These are phyloP conservation scores for Phyllosticta citribraziliensis DNA, from an alignment of 2,329 filamentous ascomycete species.

Conservation along the genomic window DNA sequence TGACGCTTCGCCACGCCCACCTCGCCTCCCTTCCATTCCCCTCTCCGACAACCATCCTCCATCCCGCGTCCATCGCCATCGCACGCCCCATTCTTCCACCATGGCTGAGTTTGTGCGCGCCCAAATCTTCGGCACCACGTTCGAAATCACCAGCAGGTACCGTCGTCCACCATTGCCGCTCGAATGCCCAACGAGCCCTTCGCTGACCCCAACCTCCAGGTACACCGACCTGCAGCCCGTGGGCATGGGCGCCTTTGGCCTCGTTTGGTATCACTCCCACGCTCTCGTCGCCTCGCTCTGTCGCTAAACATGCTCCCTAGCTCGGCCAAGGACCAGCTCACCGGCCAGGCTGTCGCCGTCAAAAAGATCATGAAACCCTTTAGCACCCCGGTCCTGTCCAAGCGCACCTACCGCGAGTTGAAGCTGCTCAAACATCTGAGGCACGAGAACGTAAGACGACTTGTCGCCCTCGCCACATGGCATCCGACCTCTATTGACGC, in stretches of 20 bases:
- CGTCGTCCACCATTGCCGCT: slow-evolving; percentile 15
- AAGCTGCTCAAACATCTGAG: slow-evolving; percentile 94
- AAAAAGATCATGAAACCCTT: slow-evolving; percentile 99
- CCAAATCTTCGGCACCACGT: slow-evolving; percentile 98
- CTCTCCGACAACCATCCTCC: slow-evolving; percentile 1
- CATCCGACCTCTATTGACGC: background rate
- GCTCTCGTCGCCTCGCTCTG: slow-evolving; percentile 1
- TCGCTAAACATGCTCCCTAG: slow-evolving; percentile 25
- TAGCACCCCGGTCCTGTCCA: slow-evolving; percentile 95
- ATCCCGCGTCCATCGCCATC: background rate
- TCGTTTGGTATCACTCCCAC: slow-evolving; percentile 66
- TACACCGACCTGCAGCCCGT: slow-evolving; percentile 98
- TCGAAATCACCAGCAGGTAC: slow-evolving; percentile 98
- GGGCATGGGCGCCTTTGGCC: slow-evolving; percentile 96
- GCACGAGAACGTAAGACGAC: slow-evolving; percentile 74
- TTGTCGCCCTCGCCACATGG: background rate
- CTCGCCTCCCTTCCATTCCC: too few species aligned
- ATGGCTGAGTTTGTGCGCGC: slow-evolving; percentile 99
- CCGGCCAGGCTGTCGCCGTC: slow-evolving; percentile 89
- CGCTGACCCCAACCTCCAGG: slow-evolving; percentile 38
- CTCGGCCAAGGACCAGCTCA: slow-evolving; percentile 96
- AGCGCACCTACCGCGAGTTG: slow-evolving; percentile 93
- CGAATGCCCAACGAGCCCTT: slow-evolving; percentile 17
- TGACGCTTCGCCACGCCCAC: background rate
- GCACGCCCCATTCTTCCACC: slow-evolving; percentile 29